Conservation (phyloP, 176 grass and related monocot genomes). For the Chrysopogon serrulatus region DNA sequence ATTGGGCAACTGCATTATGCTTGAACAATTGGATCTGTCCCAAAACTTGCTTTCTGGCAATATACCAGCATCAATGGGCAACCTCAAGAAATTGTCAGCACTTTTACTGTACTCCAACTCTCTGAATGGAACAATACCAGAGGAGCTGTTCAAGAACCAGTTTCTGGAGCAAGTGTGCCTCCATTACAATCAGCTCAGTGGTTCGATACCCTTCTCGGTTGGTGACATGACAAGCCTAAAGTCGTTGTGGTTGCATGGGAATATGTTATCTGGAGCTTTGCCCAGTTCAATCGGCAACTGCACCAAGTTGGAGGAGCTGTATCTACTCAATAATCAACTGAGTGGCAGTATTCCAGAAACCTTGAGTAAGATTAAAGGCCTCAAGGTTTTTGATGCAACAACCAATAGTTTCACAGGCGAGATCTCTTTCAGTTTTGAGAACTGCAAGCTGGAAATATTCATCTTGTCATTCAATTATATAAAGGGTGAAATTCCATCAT, state of each 20-base stretch:
- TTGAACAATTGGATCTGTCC: no score
- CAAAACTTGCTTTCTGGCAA: no score
- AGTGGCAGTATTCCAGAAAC: conserved; percentile 50
- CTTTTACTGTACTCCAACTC: no score
- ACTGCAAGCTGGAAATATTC: conserved; percentile 49
- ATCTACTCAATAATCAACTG: conserved; percentile 19
- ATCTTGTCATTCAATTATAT: conserved; percentile 49
- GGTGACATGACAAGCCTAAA: no score
- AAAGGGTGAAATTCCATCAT: conserved; percentile 38
- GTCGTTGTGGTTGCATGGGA: no score
- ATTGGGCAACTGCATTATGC: conserved; percentile 47
- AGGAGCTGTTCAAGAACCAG: no score
- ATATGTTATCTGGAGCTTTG: not conserved
- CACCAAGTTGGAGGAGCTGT: not conserved
- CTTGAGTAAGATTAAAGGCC: conserved; percentile 34
- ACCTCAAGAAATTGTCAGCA: no score
- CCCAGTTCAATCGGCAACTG: not conserved
- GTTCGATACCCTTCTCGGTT: no score
- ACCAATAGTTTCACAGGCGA: not conserved
- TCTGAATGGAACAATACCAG: no score
- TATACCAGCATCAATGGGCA: no score
- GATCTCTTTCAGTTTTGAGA: conserved; percentile 41
- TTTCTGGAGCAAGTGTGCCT: no score
- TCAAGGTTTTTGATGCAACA: conserved; percentile 8
- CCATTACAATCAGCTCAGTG: no score